Conservation (phyloP, 345 rosid genomes). For the Cochlearia excelsa region DNA sequence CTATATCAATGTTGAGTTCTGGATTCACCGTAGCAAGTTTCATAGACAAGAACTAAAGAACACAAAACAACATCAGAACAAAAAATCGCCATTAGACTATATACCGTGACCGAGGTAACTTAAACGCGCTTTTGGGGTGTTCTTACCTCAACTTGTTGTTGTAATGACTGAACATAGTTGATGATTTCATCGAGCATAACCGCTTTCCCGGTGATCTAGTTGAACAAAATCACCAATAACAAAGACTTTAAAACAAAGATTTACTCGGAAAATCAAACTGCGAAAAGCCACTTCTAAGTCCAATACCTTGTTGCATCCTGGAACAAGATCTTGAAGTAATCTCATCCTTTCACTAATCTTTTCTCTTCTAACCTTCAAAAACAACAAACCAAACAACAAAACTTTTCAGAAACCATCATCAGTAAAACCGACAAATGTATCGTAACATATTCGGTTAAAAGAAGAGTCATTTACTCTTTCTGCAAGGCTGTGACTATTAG, state of each 20-base stretch:
- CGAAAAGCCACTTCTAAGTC: conserved; percentile 11
- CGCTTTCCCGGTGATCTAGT: conserved; percentile 93
- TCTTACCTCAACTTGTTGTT: conserved; percentile 95
- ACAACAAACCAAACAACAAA: conserved; percentile 14
- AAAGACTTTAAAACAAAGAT: not conserved
- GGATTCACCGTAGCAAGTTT: conserved; percentile 96
- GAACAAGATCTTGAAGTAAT: conserved; percentile 96
- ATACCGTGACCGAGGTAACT: conserved; percentile 15
- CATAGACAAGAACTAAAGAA: conserved; percentile 85
- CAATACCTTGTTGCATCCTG: conserved; percentile 91
- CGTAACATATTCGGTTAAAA: not conserved
- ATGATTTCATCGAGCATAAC: conserved; percentile 99
- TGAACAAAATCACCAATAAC: conserved; percentile 20
- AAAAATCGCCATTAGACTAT: conserved; percentile 5
- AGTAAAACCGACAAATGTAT: too few species aligned
- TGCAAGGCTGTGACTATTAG: conserved; percentile 96
- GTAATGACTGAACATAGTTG: conserved; percentile 93
- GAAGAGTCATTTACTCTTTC: conserved; percentile 61
- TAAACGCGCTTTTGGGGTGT: not conserved
- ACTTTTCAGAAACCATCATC: conserved; percentile 20
- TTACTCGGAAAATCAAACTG: not conserved
- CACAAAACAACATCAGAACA: conserved; percentile 1
- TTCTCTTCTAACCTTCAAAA: conserved; percentile 83
- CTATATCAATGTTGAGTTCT: conserved; percentile 62
- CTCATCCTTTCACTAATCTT: conserved; percentile 96